Evolutionary conservation across 345 rosid genomes (phyloP), one percentile per base, ranked within the genome.

Genomic region (Linum tenue): DNA sequence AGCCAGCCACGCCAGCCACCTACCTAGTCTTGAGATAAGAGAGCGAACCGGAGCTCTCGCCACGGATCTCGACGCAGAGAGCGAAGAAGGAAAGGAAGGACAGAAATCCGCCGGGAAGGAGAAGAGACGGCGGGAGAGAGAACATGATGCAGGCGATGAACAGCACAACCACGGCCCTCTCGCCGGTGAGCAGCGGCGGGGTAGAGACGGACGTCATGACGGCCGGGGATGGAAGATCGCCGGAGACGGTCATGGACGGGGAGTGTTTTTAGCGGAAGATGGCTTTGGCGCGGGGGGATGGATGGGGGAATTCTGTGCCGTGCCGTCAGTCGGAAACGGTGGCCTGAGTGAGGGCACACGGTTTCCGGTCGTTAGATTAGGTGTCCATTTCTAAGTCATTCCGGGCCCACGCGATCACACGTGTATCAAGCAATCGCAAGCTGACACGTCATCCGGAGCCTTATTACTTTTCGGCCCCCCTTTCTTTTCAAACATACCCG

Each of bases 91-190:
- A 74, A 67, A 94, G 85, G 73, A 83, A 75, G 43, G 73, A 79
- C 68, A 90, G 90, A 42, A 85, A 70, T 73, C 85, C 73, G 73
- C 88, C 99, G 56, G 85, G 95, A 36, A 69, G 69, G 72, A 90
- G 70, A 17, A 90, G 86, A 60, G 87, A 77, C 2, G 64, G 39
- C 42, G 97, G 95, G 17, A 86, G 82, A 56, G 95, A 84, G 71
- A 57, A 69, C 66, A 88, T 75, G 53, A 88, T 69, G 55, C 79
- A 79, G 62, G 71, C 68, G 44, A 84, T 68, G 67, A 88, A 85
- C 43, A 88, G 73, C 48, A 76, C 64, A 8, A 90, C 95, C 56
- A 94, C 87, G 12, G 81, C 90, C 76, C 97, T 84, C 80, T 94
- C 99, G 67, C 99, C 99, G 73, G 76, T 88, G 17, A 80, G 16